These are phyloP conservation scores for Pogostemon cablin DNA, from an alignment of 257 asterid species.

Conservation along the genomic window DNA sequence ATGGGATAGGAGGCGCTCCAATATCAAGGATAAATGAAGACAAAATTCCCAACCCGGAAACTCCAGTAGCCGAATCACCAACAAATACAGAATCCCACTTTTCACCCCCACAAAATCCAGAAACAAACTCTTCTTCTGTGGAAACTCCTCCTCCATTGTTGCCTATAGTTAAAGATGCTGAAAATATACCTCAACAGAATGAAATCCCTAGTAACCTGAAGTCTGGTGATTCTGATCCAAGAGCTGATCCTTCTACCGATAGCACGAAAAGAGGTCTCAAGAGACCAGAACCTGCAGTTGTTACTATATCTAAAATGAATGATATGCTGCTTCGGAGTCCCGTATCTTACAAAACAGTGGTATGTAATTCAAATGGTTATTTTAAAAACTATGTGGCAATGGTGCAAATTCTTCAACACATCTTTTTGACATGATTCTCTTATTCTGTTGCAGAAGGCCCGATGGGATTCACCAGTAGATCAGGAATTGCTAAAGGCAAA, in stretches of 20 bases:
- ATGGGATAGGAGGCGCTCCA: slow-evolving; percentile 31
- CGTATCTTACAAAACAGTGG: slow-evolving; percentile 54
- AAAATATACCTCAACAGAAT: slow-evolving; percentile 28
- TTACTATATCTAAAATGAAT: slow-evolving; percentile 70
- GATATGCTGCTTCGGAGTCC: slow-evolving; percentile 52
- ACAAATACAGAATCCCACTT: slow-evolving; percentile 16
- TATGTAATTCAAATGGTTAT: slow-evolving; percentile 37
- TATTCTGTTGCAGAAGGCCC: slow-evolving; percentile 57
- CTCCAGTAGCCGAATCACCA: slow-evolving; percentile 33
- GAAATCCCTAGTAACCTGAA: slow-evolving; percentile 24
- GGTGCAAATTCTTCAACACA: neutral
- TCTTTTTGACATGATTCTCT: slow-evolving; percentile 22
- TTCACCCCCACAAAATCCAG: slow-evolving; percentile 34
- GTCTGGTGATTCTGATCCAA: slow-evolving; percentile 30
- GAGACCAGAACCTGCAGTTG: slow-evolving; percentile 35
- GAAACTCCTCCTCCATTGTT: slow-evolving; percentile 27
- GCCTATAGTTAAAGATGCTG: slow-evolving; percentile 33
- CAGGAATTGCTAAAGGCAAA: slow-evolving; percentile 50
- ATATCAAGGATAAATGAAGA: slow-evolving; percentile 26
- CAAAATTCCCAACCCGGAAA: neutral
- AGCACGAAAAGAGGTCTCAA: slow-evolving; percentile 30
- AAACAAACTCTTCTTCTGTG: slow-evolving; percentile 26
- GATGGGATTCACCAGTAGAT: slow-evolving; percentile 68
- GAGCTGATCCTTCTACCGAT: slow-evolving; percentile 27
- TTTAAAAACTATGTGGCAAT: slow-evolving; percentile 8